Evolutionary conservation across 1,284 basidiomycete species (phyloP), one percentile per base, ranked within the genome.

Genomic region (Ganoderma meredithae): DNA sequence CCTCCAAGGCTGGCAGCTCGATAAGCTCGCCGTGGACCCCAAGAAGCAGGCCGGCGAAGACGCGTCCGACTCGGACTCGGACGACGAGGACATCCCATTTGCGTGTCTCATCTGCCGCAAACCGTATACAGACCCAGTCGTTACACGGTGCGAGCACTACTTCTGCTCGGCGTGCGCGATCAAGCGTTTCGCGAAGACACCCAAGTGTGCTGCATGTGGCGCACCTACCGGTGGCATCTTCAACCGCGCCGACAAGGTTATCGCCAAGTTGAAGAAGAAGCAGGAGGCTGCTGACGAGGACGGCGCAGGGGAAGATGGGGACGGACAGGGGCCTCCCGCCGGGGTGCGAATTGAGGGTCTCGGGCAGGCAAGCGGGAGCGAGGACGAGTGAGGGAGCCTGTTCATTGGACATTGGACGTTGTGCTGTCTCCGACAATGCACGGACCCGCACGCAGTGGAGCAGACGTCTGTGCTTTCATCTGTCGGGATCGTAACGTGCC

Each of bases 1-100:
- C 82, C 89, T 99, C 40, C 93, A 94, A 12, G 98, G 98, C 55
- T 99, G 98, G 98, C 97, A 99, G 82, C 86, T 99, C 64, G 97
- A 99, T 83, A 91, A 92, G 78, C 82, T 92, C 66, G 90, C 88
- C n/a, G 92, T 88, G 71, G 89, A 87, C 73, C 82, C 91, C 3
- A 83, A 84, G 75, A 87, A 85, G 77, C 82, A 88, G 70, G 69
- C 63, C 27, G 86, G 81, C n/a, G 88, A 84, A 68, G 90, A 86
- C 72, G 84, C 81, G 70, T 86, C 83, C 41, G 90, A 88, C 62
- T 84, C 85, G 31, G 88, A 89, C 76, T 86, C 86, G 56, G 87
- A 87, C 67, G 87, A 87, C 67, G 96, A 97, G 78, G 95, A 98
- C 79, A 87, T 99, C 49, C 98, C 98, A 2, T 99, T 99, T 79